These are phyloP conservation scores for Cymbopogon flexuosus DNA, from an alignment of 202 grass and related monocot genomes.

Conservation along the genomic window DNA sequence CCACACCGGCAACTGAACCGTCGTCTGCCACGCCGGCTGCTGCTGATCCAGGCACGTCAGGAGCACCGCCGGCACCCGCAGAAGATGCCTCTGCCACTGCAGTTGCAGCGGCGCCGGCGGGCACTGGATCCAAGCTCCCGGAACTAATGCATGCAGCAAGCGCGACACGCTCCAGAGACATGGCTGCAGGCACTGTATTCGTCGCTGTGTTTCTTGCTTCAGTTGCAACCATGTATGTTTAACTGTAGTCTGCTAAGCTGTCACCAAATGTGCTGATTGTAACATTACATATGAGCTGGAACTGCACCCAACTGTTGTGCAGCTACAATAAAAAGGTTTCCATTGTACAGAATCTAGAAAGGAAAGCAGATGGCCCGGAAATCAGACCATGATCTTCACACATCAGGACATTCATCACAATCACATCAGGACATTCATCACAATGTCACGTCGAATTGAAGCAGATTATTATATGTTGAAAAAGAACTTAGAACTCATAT, in stretches of 20 bases:
- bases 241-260: conserved; percentile 24
- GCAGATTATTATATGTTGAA: too few species aligned
- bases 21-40: background rate
- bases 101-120: conserved; percentile 7
- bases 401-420: background rate
- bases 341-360: background rate
- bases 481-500: background rate
- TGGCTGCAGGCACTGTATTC: conserved; percentile 12
- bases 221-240: conserved; percentile 24
- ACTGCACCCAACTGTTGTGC: background rate
- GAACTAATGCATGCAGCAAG: conserved; percentile 38
- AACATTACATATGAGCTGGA: background rate
- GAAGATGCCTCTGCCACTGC: background rate
- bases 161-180: conserved; percentile 3
- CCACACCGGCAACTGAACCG: conserved; percentile 11
- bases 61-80: background rate
- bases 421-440: background rate
- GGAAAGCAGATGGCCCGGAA: background rate
- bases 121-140: conserved; percentile 38
- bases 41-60: background rate
- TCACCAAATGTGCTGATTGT: conserved; percentile 3
- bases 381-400: background rate
- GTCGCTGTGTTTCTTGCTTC: conserved; percentile 35
- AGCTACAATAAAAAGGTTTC: conserved; percentile 1
- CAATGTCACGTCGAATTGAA: background rate